Base-by-base conservation (phyloP, 2,329 filamentous ascomycete genomes). In the Exophiala mesophila region DNA sequence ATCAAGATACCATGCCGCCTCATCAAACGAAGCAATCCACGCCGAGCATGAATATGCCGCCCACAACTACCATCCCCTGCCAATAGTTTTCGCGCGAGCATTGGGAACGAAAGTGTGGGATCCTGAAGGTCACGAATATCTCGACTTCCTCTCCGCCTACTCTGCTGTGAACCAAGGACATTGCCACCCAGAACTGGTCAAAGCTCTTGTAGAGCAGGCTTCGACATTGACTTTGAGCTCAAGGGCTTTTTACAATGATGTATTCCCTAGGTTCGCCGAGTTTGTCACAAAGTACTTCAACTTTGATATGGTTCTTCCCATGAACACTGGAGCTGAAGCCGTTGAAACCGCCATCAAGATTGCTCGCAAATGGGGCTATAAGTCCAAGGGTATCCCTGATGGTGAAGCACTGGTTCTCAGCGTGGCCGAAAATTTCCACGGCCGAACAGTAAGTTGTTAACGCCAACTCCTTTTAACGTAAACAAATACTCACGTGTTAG, bases 31-130 rank as follows among this genome's bases (percentile, higher is more conserved):
- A 56, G 90, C 92, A 57, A 94, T 96, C 63, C 70, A 80, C 39
- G 71, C 81, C 39, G 92, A 98, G 71, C 74, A 86, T 59, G 73
- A 85, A 62, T 90, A 79, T 65, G 92, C 92, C 36, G 92, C 92
- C 36, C 92, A 98, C 78, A 98, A 98, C 74, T 98, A 98, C 75
- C 89, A 97, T 68, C 92, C 92, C 12, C 78, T 98, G 2, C 92
- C 92, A 29, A 82, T 98, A 47, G 92, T 95, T 61, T 96, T 97
- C 66, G 76, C 90, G 43, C 80, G 81, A 53, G 92, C 88, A 30
- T 77, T 82, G 57, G 92, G 90, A 36, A 83, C 84, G 60, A 82
- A 85, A 48, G 92, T 97, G 45, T 98, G 92, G 90, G 92, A 98
- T 62, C 92, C 92, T 13, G 92, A 98, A 72, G 88, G 86, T 61